These are phyloP conservation scores for Trichocomaceae sp. DNA, from an alignment of 2,329 filamentous ascomycete species.

Conservation along the genomic window DNA sequence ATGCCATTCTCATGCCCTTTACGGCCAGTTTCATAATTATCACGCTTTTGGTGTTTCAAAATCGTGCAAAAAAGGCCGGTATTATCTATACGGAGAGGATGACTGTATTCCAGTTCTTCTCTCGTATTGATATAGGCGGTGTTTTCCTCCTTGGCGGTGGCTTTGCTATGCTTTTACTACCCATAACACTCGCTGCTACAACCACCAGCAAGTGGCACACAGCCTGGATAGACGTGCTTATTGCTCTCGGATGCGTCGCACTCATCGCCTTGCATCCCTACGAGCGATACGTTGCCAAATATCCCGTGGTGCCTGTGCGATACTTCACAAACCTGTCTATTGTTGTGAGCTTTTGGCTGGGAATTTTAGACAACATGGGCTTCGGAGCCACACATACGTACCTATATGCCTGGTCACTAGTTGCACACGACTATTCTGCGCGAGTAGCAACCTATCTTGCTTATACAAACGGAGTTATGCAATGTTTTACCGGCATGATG, in stretches of 20 bases:
- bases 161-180: constrained; percentile 44
- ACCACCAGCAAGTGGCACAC: constrained; percentile 39
- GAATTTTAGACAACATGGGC: constrained; percentile 39
- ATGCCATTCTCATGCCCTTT: constrained; percentile 38
- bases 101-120: constrained; percentile 24
- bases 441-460: constrained; percentile 41
- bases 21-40: constrained; percentile 31
- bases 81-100: constrained; percentile 22
- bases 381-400: constrained; percentile 44
- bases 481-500: constrained; percentile 38
- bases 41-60: constrained; percentile 34
- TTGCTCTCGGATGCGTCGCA: constrained; percentile 38
- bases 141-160: constrained; percentile 44
- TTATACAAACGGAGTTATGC: constrained; percentile 36
- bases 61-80: constrained; percentile 25
- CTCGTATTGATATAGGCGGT: constrained; percentile 36
- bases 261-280: constrained; percentile 44
- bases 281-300: constrained; percentile 39
- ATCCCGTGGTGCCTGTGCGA: constrained; percentile 42
- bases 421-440: constrained; percentile 37
- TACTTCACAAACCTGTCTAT: constrained; percentile 44
- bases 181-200: constrained; percentile 42
- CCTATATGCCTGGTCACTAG: constrained; percentile 43
- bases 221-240: constrained; percentile 41
- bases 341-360: constrained; percentile 35